Conservation (phyloP, 1,284 basidiomycete genomes). For the Tylopilus orsonianus region DNA sequence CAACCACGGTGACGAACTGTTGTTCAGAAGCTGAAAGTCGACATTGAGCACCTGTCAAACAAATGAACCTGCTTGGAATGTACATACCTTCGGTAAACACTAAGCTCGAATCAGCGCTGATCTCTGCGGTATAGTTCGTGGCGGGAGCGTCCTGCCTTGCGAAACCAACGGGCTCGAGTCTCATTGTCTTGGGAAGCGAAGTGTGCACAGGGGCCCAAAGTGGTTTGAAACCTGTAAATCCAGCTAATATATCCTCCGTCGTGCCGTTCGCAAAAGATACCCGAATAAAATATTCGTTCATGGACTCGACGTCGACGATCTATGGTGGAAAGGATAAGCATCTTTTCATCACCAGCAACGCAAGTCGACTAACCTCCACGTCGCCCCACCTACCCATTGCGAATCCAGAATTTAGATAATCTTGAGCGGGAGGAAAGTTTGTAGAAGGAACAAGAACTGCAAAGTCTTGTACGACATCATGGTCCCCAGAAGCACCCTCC, state of each 20-base stretch:
- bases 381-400: background rate
- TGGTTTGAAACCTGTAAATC: constrained; percentile 6
- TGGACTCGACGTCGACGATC: background rate
- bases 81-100: constrained; percentile 5
- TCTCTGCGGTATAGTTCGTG: constrained; percentile 7
- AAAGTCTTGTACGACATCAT: constrained; percentile 11
- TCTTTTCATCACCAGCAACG: background rate
- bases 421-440: constrained; percentile 17
- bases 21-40: background rate
- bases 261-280: constrained; percentile 6
- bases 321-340: background rate
- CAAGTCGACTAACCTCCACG: background rate
- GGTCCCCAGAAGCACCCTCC: background rate
- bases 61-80: background rate
- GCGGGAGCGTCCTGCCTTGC: background rate
- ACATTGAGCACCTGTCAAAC: background rate
- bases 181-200: background rate
- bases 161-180: background rate
- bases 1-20: background rate
- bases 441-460: constrained; percentile 15
- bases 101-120: background rate
- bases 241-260: constrained; percentile 4
- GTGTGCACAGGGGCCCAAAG: background rate
- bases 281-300: constrained; percentile 9
- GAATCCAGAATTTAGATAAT: background rate